Conservation (phyloP, 305 asterid species). For the Fraxinus paxiana region DNA sequence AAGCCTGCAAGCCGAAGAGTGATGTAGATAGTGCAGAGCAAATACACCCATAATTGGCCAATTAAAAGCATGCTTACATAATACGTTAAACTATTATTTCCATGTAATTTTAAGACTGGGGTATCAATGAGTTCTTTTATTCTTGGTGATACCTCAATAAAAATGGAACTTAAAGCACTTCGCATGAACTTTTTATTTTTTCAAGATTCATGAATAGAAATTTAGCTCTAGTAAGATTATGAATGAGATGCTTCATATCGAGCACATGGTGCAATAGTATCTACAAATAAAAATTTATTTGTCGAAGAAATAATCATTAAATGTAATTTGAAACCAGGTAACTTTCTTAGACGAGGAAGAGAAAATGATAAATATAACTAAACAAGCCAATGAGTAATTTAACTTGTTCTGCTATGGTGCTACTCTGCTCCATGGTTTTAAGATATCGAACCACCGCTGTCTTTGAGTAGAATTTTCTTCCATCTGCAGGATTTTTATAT, state of each 20-base stretch:
- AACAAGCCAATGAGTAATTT: slow-evolving; percentile 28
- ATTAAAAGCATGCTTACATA: not conserved
- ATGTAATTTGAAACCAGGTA: not conserved
- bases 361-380: slow-evolving; percentile 12
- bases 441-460: slow-evolving; percentile 48
- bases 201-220: slow-evolving; percentile 12
- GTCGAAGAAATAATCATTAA: slow-evolving; percentile 5
- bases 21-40: not conserved
- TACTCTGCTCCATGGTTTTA: slow-evolving; percentile 21
- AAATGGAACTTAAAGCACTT: slow-evolving; percentile 1
- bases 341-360: slow-evolving; percentile 9
- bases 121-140: not conserved
- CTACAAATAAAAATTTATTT: not conserved
- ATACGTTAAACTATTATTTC: not conserved
- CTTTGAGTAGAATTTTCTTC: slow-evolving; percentile 52
- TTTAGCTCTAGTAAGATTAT: not conserved
- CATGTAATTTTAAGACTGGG: not conserved
- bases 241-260: slow-evolving; percentile 7
- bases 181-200: not conserved
- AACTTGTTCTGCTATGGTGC: slow-evolving; percentile 21
- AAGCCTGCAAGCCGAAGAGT: not conserved
- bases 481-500: slow-evolving; percentile 47
- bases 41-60: not conserved
- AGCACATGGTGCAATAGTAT: not conserved
- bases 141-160: not conserved